Base-by-base conservation (phyloP, 1,284 basidiomycete species). In the Irpex rosettiformis region DNA sequence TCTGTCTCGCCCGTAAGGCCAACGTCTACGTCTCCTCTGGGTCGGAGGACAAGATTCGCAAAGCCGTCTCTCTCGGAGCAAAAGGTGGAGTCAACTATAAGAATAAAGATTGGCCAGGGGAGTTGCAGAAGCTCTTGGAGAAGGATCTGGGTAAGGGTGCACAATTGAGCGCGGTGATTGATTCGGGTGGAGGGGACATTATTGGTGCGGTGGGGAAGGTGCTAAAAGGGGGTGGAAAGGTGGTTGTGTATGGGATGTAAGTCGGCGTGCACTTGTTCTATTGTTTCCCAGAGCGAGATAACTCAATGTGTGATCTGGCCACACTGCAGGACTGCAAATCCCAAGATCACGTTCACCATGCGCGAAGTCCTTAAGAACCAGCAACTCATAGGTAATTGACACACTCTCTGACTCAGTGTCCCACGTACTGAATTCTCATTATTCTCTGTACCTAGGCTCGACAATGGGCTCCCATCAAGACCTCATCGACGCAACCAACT, bases 401-500 rank as follows among this genome's bases (percentile, higher is more conserved):
- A 13, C 18, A 52, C 25, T 7, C 24, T 51, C 11, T 27, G 10
- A 4, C 16, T 28, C n/a, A n/a, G n/a, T n/a, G n/a, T n/a, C n/a
- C n/a, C n/a, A n/a, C n/a, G 18, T n/a, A 16, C 21, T 22, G 25
- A 63, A 29, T 24, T 52, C 56, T 51, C 11, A 29, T 28, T 25
- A 21, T 57, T 62, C 57, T 40, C 52, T 52, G 21, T 29, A 33
- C 24, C 16, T 64, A 89, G 88, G 89, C 48, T 88, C 89, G 0
- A 93, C 89, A 21, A 92, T 95, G 89, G 93, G 92, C 11, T 93
- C 91, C n/a, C 81, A 80, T 57, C 76, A 82, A 57, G 93, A 95
- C 73, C 80, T 95, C 58, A 70, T 79, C 55, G 81, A 85, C 33
- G 89, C 89, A 22, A 89, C 92, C 0, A 72, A 75, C 16, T 94